Conservation (phyloP, 2,329 filamentous ascomycete genomes). For the Fusarium protoensiforme region DNA sequence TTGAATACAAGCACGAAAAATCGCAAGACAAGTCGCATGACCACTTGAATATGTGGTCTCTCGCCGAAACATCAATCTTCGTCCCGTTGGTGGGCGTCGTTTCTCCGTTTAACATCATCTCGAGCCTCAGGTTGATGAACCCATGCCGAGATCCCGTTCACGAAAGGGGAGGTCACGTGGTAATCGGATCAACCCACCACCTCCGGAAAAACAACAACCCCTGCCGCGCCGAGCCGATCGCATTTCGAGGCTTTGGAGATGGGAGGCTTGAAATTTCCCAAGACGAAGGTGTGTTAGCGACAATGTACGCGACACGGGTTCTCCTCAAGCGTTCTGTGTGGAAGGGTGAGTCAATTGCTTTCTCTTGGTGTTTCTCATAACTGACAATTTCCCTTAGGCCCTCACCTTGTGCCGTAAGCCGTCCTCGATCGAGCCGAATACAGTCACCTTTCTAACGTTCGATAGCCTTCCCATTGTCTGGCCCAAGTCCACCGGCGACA, state of each 20-base stretch:
- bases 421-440: constrained; percentile 7
- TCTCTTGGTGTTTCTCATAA: background rate
- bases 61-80: constrained; percentile 19
- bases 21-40: constrained; percentile 10
- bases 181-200: constrained; percentile 20
- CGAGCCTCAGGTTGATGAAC: constrained; percentile 18
- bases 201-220: constrained; percentile 30
- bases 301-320: constrained; percentile 76
- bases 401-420: constrained; percentile 65
- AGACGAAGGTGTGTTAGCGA: constrained; percentile 43
- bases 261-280: constrained; percentile 33
- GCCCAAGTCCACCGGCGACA: constrained; percentile 68
- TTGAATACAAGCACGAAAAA: background rate
- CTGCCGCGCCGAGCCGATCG: constrained; percentile 7
- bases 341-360: constrained; percentile 72
- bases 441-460: constrained; percentile 39
- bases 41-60: background rate
- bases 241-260: constrained; percentile 33
- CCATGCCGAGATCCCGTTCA: constrained; percentile 19
- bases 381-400: constrained; percentile 52
- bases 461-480: constrained; percentile 72
- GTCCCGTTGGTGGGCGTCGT: constrained; percentile 33
- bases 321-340: constrained; percentile 83
- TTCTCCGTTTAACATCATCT: constrained; percentile 19
- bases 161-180: constrained; percentile 20